These are phyloP conservation scores for Fusarium nelsonii DNA, from an alignment of 2,329 filamentous ascomycete genomes.

Conservation along the genomic window DNA sequence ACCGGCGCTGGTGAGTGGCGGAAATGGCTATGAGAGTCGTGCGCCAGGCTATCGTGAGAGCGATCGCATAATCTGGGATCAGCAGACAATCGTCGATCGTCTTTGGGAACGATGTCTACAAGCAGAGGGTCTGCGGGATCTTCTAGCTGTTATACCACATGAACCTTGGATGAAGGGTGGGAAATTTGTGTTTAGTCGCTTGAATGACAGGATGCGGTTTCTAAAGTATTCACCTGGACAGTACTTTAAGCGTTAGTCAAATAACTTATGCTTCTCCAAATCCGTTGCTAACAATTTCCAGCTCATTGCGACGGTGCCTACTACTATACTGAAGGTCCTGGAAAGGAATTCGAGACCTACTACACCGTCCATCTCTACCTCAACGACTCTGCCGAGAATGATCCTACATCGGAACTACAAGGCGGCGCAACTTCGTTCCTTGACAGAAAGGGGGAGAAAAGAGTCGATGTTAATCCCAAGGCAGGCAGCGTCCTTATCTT, in stretches of 20 bases:
- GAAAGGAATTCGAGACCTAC: slow-evolving; percentile 58
- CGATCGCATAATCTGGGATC: slow-evolving; percentile 83
- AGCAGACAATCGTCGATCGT: slow-evolving; percentile 69
- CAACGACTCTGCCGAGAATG: slow-evolving; percentile 47
- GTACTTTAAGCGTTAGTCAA: slow-evolving; percentile 71
- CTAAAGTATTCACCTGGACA: slow-evolving; percentile 78
- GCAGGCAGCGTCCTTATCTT: slow-evolving; percentile 71
- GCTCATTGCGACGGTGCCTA: slow-evolving; percentile 78
- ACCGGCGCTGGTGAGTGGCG: slow-evolving; percentile 76
- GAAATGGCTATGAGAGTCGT: slow-evolving; percentile 69
- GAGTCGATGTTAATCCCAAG: slow-evolving; percentile 67
- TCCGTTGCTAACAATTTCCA: slow-evolving; percentile 45
- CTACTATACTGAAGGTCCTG: slow-evolving; percentile 61
- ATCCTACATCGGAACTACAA: slow-evolving; percentile 50
- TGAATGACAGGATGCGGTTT: slow-evolving; percentile 82
- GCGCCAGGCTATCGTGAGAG: slow-evolving; percentile 72
- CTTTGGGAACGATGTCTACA: slow-evolving; percentile 70
- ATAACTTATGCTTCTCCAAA: accelerated
- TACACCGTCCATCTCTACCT: slow-evolving; percentile 68
- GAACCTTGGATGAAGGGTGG: slow-evolving; percentile 41
- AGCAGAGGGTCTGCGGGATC: slow-evolving; percentile 57
- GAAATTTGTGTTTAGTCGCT: slow-evolving; percentile 60
- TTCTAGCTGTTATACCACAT: slow-evolving; percentile 54
- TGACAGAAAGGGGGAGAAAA: slow-evolving; percentile 56
- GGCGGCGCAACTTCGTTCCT: slow-evolving; percentile 70